Base-by-base conservation (phyloP, 169 alveolate species). In the Cryptosporidium ryanae region DNA sequence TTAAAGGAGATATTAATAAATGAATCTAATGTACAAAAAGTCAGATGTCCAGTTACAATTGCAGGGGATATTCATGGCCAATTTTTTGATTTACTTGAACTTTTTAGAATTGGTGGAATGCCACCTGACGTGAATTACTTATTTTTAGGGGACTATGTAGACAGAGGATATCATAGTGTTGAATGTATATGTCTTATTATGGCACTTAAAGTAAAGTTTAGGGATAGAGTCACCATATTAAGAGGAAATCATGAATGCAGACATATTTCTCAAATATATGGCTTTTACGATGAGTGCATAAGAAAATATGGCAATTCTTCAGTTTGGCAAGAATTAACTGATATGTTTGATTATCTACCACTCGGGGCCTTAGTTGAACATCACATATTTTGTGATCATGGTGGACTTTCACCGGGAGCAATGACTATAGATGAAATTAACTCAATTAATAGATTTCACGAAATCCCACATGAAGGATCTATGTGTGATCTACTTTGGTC, bases 401-500 rank as follows among this genome's bases (percentile, higher is more conserved):
- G 99, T 0, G 99, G 99, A 6, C 92, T 97, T 61, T 96, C 99
- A 15, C 99, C 99, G 8, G 93, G 95, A 25, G 92, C 98, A 52
- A 93, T 93, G 44, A 92, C 97, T 7, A 90, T 98, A 43, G 99
- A 97, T 81, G 97, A 98, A 44, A 95, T 98, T 1, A 91, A 96
- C 66, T 82, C 94, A 49, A 84, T 96, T 46, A 91, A 93, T 66
- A 83, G 96, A 1, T 84, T 89, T 12, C 89, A 91, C 32, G 99
- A 97, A 90, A 98, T 98, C 1, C 99, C 99, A 0, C 99, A 96
- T 90, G 99, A 97, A 68, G 99, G 99, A 4, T 97, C 99, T 0
- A 97, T 98, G 98, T 97, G 99, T 81, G 99, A 98, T 91, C 94
- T 98, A 70, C 84, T 98, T 84, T 98, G 99, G 99, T 93, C 98